phyloP scores from a whole-genome alignment of 257 asterid genomes.

The Pogostemon cablin region DNA sequence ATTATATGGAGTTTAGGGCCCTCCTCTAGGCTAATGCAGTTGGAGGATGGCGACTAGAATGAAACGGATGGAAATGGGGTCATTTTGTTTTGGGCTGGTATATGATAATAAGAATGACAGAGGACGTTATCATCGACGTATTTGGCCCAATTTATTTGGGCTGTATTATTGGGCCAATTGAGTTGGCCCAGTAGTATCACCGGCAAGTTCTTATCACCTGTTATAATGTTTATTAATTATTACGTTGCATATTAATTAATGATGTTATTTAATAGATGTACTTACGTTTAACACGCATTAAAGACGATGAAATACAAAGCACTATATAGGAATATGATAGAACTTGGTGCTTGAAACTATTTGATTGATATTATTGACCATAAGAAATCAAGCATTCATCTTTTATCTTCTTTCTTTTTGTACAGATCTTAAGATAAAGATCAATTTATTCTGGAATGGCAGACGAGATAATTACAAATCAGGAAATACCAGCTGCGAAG shows the following conservation, averaged over 20 bases:
- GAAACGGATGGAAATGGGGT: conserved; percentile 1
- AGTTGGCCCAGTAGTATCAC: neutral
- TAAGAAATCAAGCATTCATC: neutral
- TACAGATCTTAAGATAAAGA: conserved; percentile 28
- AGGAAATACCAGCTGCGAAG: conserved; percentile 49
- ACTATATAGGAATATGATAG: neutral
- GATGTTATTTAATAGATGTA: too few species aligned
- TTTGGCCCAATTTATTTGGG: neutral
- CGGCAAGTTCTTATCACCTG: neutral
- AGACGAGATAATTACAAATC: conserved; percentile 44
- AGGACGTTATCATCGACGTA: neutral
- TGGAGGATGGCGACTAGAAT: conserved; percentile 21
- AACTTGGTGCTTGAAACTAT: neutral
- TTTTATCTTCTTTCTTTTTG: neutral
- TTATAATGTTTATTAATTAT: too few species aligned
- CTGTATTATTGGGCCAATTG: neutral
- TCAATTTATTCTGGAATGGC: conserved; percentile 51
- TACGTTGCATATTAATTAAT: too few species aligned
- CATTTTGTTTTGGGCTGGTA: neutral
- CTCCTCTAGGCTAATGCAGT: conserved; percentile 6
- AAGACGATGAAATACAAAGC: too few species aligned
- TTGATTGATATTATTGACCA: neutral
- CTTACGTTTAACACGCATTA: too few species aligned
- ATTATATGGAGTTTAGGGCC: conserved; percentile 3
- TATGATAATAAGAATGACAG: neutral